Conservation (phyloP, 169 alveolate species). For the Plasmodium reichenowi region DNA sequence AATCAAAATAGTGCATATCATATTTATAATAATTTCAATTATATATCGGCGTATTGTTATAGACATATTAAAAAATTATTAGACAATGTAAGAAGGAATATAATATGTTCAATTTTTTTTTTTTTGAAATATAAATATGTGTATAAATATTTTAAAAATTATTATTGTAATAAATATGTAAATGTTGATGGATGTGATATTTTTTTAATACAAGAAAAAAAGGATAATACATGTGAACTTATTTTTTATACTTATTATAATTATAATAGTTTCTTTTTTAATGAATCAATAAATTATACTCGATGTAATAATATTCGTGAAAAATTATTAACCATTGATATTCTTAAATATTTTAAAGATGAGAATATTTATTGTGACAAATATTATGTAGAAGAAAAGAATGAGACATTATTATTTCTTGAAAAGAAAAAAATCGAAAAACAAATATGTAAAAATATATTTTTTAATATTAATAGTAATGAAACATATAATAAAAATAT, state of each 20-base stretch:
- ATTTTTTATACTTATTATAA: slow-evolving; percentile 13
- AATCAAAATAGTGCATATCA: too few relatives aligned
- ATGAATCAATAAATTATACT: slow-evolving; percentile 5
- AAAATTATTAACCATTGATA: not conserved
- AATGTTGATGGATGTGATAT: slow-evolving; percentile 22
- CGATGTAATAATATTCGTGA: slow-evolving; percentile 9
- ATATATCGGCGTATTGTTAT: too few relatives aligned
- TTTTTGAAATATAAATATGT: not conserved
- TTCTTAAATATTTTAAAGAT: not conserved
- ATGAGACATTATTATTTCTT: not conserved
- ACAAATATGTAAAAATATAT: slow-evolving; percentile 20
- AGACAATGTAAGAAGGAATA: not conserved
- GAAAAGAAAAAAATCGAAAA: slow-evolving; percentile 8
- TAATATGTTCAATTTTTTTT: not conserved
- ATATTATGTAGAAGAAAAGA: not conserved
- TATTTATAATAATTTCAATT: too few relatives aligned
- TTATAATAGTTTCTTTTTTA: slow-evolving; percentile 19
- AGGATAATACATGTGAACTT: slow-evolving; percentile 6
- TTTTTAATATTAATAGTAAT: slow-evolving; percentile 24
- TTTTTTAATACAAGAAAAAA: slow-evolving; percentile 13
- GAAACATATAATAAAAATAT: not conserved
- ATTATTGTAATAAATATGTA: slow-evolving; percentile 1
- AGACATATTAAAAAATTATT: not conserved
- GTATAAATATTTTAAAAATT: slow-evolving; percentile 1
- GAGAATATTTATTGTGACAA: not conserved